These are phyloP conservation scores for Hibiscus syriacus DNA, from an alignment of 345 rosid genomes.

Conservation along the genomic window DNA sequence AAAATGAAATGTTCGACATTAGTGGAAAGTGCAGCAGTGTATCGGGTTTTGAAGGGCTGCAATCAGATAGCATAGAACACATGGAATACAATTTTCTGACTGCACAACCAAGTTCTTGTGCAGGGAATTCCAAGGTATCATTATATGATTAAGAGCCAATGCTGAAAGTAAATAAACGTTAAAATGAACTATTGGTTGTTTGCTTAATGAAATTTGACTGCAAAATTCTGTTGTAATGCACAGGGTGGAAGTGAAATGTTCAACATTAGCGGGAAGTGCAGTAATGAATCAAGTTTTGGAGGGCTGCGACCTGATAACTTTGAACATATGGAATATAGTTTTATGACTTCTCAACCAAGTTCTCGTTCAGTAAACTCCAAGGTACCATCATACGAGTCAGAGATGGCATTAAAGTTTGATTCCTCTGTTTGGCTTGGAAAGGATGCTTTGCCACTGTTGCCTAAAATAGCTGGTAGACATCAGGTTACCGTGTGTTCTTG, in stretches of 20 bases:
- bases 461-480: slow-evolving; percentile 26
- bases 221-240: slow-evolving; percentile 7
- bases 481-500: slow-evolving; percentile 30
- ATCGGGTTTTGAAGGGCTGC: slow-evolving; percentile 25
- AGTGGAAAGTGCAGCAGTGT: slow-evolving; percentile 18
- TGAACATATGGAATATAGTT: slow-evolving; percentile 35
- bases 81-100: slow-evolving; percentile 35
- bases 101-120: slow-evolving; percentile 21
- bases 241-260: slow-evolving; percentile 35
- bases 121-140: slow-evolving; percentile 19
- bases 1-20: slow-evolving; percentile 19
- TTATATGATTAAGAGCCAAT: slow-evolving; percentile 21
- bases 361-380: slow-evolving; percentile 21
- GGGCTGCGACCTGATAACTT: slow-evolving; percentile 22
- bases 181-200: background rate
- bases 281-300: slow-evolving; percentile 20
- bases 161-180: slow-evolving; percentile 1
- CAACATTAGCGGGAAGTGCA: slow-evolving; percentile 14
- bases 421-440: slow-evolving; percentile 35
- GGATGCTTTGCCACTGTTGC: slow-evolving; percentile 39
- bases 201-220: background rate
- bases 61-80: slow-evolving; percentile 22
- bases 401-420: slow-evolving; percentile 21
- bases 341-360: slow-evolving; percentile 23
- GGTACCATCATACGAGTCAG: slow-evolving; percentile 21